Evolutionary conservation across 305 asterid genomes (phyloP).

Genomic region (Fraxinus albicans): DNA sequence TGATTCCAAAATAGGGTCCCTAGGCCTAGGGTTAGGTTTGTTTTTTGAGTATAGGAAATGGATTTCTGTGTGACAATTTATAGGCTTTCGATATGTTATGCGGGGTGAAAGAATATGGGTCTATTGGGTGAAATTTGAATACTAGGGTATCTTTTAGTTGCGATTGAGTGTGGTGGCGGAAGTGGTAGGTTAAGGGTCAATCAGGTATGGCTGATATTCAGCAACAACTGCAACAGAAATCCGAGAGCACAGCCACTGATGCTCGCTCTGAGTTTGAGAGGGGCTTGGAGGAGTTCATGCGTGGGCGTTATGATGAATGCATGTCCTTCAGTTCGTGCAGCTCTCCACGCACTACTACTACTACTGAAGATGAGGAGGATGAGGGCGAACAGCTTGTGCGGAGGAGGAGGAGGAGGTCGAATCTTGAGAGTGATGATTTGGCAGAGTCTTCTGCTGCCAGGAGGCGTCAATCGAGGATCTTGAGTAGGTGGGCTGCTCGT

Average conservation of each 20-base stretch:
- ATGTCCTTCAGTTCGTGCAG: constrained; percentile 89
- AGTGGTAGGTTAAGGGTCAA: constrained; percentile 32
- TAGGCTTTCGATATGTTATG: constrained; percentile 22
- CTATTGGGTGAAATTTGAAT: constrained; percentile 26
- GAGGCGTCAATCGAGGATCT: constrained; percentile 53
- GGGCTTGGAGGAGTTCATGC: constrained; percentile 81
- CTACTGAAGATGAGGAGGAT: constrained; percentile 79
- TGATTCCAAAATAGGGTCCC: constrained; percentile 35
- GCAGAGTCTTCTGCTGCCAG: constrained; percentile 66
- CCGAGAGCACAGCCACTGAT: constrained; percentile 63
- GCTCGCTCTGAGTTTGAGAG: constrained; percentile 72
- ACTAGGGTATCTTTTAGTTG: constrained; percentile 20
- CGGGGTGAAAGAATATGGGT: constrained; percentile 33
- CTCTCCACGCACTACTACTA: constrained; percentile 52
- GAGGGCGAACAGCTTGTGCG: constrained; percentile 74
- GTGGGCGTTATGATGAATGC: constrained; percentile 87
- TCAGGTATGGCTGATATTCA: constrained; percentile 61
- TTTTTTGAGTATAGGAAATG: constrained; percentile 32
- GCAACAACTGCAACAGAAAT: constrained; percentile 74
- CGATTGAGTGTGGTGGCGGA: constrained; percentile 28
- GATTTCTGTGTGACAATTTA: constrained; percentile 36
- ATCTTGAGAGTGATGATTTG: constrained; percentile 81
- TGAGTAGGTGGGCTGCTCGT: constrained; percentile 60
- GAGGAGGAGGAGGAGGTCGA: constrained; percentile 90
- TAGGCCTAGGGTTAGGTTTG: constrained; percentile 51